These are phyloP conservation scores for Alternaria postmessia DNA, from an alignment of 2,329 filamentous ascomycete genomes.

Conservation along the genomic window DNA sequence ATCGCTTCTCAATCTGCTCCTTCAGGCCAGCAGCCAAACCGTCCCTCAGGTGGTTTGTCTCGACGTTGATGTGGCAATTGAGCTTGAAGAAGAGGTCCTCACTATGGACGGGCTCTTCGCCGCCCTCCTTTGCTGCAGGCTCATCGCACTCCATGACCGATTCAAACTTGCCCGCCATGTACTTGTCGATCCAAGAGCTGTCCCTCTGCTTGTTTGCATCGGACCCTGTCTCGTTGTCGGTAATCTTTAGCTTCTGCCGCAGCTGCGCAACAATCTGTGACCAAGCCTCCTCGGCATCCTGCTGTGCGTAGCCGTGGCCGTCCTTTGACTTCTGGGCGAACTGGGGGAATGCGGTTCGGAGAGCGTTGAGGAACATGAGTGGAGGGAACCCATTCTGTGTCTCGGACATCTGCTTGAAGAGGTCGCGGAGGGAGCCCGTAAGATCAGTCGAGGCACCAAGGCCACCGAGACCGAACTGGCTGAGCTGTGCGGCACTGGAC, in stretches of 20 bases:
- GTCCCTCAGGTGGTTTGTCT: constrained; percentile 89
- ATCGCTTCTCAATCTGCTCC: constrained; percentile 92
- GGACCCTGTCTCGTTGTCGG: constrained; percentile 56
- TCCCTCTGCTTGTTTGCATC: constrained; percentile 51
- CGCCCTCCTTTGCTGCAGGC: constrained; percentile 73
- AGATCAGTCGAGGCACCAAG: constrained; percentile 72
- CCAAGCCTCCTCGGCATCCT: constrained; percentile 98
- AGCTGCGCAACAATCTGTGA: constrained; percentile 90
- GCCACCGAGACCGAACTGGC: constrained; percentile 65
- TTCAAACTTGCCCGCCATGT: constrained; percentile 83
- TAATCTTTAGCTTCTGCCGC: constrained; percentile 76
- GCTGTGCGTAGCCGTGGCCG: constrained; percentile 89
- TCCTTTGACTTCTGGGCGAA: constrained; percentile 89
- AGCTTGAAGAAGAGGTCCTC: constrained; percentile 88
- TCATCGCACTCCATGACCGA: constrained; percentile 86
- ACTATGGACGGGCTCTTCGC: constrained; percentile 72
- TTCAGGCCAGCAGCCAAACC: constrained; percentile 82
- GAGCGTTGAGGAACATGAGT: constrained; percentile 79
- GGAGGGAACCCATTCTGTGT: constrained; percentile 90
- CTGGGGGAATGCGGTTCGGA: constrained; percentile 84
- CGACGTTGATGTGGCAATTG: constrained; percentile 90
- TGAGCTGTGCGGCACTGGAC: constrained; percentile 45
- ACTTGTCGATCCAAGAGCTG: constrained; percentile 84
- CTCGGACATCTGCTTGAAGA: constrained; percentile 89
- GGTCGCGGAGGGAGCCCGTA: constrained; percentile 76